Percentiles rank a stretch among this genome's conserved stretches.
Conservation (phyloP, 202 grass and related monocot genomes). For the Digitaria exilis region DNA sequence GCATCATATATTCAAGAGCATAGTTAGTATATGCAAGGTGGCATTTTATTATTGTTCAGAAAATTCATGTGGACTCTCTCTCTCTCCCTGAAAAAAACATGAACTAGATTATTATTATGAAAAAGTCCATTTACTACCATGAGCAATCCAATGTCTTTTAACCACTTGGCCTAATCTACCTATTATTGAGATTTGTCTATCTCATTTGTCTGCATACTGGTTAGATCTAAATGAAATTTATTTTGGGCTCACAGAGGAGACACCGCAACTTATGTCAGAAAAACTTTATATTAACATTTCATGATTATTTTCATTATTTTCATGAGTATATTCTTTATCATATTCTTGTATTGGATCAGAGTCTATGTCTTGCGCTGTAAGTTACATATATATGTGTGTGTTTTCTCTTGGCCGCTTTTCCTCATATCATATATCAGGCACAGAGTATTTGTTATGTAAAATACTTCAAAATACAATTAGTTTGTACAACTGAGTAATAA, state of each 20-base stretch:
- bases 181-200: too few relatives aligned
- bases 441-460: background rate
- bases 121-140: too few relatives aligned
- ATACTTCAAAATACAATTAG: background rate
- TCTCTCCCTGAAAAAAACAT: background rate
- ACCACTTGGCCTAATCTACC: too few relatives aligned
- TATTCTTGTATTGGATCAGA: background rate
- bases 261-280: too few relatives aligned
- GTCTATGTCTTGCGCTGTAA: background rate
- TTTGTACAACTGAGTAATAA: background rate
- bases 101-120: background rate
- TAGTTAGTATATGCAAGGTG: background rate
- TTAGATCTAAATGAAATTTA: too few relatives aligned
- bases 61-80: background rate
- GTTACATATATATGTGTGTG: too few relatives aligned
- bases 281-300: too few relatives aligned
- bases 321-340: background rate
- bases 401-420: background rate
- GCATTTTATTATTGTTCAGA: background rate
- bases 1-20: too few relatives aligned
- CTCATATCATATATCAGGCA: background rate
- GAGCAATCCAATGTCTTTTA: too few relatives aligned
- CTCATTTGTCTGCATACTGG: too few relatives aligned
- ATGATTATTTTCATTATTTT: too few relatives aligned
- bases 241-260: too few relatives aligned